Evolutionary conservation across 371 early-diverging fungal genomes (phyloP).

Genomic region (Mucor lusitanicus): DNA sequence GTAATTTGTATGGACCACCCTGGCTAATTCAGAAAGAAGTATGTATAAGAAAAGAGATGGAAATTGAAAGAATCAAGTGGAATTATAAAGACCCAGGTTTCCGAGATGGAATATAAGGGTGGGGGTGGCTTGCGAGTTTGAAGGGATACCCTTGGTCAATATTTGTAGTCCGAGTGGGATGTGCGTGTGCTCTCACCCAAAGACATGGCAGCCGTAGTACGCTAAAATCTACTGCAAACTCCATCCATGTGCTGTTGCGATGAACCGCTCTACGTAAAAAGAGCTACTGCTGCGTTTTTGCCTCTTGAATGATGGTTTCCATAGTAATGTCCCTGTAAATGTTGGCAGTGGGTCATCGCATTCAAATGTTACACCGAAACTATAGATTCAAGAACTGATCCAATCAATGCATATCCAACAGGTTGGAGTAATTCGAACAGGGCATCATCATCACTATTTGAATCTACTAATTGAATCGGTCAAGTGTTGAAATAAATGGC

Average conservation of each 20-base stretch:
- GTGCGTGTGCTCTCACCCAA: not conserved
- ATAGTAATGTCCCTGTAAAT: too few species aligned
- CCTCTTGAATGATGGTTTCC: too few species aligned
- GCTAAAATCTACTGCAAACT: too few species aligned
- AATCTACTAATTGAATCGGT: not conserved
- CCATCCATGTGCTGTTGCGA: too few species aligned
- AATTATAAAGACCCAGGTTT: not conserved
- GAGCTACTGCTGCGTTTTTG: too few species aligned
- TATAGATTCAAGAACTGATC: not conserved
- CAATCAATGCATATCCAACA: not conserved
- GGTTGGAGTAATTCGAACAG: not conserved
- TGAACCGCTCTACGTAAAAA: too few species aligned
- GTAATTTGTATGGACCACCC: not conserved
- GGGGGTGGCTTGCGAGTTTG: constrained; percentile 13
- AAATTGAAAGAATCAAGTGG: constrained; percentile 12
- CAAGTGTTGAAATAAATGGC: not conserved
- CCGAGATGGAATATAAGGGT: not conserved
- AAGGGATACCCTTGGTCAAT: constrained; percentile 4
- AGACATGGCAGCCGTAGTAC: too few species aligned
- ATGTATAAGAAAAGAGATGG: not conserved
- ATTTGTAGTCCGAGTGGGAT: not conserved
- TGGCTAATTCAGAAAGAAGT: too few species aligned
- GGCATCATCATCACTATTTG: too few species aligned
- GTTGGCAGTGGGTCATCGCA: not conserved
- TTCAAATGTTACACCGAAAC: not conserved